A percentile compares a stretch with the other conserved stretches of the same genome.
These are phyloP conservation scores for Phycomyces nitens DNA, from an alignment of 192 early-diverging fungal genomes.

Conservation along the genomic window DNA sequence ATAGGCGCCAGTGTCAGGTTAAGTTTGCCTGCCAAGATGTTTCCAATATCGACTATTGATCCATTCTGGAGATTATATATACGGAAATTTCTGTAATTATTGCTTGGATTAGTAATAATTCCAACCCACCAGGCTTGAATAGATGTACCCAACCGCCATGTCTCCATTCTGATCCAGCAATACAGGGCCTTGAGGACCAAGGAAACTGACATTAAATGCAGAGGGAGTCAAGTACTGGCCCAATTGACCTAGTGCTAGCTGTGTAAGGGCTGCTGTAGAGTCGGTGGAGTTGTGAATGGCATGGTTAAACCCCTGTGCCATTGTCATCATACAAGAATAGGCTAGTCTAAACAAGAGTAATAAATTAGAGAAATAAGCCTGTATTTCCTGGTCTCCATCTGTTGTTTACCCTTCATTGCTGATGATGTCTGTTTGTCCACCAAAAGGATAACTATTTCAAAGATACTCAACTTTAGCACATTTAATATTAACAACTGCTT, in stretches of 20 bases:
- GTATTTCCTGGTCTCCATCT: neutral
- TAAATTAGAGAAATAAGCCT: conserved; percentile 1
- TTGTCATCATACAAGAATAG: conserved; percentile 52
- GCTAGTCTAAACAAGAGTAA: conserved; percentile 26
- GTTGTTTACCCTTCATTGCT: conserved; percentile 42
- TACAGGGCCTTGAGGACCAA: conserved; percentile 45
- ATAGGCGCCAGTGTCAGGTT: conserved; percentile 38
- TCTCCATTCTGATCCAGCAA: conserved; percentile 46
- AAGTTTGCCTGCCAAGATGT: conserved; percentile 35
- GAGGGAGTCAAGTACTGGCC: conserved; percentile 35
- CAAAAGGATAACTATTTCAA: conserved; percentile 40
- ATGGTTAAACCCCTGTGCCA: conserved; percentile 44
- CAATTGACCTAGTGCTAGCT: conserved; percentile 33
- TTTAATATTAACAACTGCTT: no score
- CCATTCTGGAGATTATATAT: conserved; percentile 46
- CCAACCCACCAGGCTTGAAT: no score
- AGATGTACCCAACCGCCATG: conserved; percentile 31
- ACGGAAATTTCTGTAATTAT: conserved; percentile 38
- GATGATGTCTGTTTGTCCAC: conserved; percentile 38
- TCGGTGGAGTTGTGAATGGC: conserved; percentile 34
- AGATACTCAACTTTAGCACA: no score
- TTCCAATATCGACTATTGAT: conserved; percentile 33
- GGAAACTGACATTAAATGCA: conserved; percentile 42
- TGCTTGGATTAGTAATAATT: no score
- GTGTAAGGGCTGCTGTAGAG: conserved; percentile 13